A percentile compares a stretch with the other conserved stretches of the same genome.
Conservation (phyloP, 345 rosid genomes). For the Durio zibethinus region DNA sequence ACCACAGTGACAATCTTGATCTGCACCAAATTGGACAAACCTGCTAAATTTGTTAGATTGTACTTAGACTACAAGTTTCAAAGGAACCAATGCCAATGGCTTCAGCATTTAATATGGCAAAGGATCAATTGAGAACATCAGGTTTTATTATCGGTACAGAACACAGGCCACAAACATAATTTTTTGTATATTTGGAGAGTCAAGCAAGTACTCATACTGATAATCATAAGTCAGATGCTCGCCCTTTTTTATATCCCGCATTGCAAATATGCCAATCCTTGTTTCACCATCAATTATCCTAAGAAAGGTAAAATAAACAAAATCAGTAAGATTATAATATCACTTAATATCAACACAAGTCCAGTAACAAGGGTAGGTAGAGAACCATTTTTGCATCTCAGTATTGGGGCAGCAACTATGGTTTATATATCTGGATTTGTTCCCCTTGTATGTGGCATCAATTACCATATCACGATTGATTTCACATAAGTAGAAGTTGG, state of each 20-base stretch:
- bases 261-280: conserved; percentile 89
- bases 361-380: conserved; percentile 17
- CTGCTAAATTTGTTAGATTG: conserved; percentile 66
- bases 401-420: conserved; percentile 94
- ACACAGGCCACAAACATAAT: background rate
- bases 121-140: background rate
- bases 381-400: conserved; percentile 98
- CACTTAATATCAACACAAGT: conserved; percentile 11
- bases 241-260: conserved; percentile 67
- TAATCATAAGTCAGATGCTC: conserved; percentile 94
- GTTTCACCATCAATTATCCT: conserved; percentile 99
- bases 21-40: conserved; percentile 99
- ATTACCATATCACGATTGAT: conserved; percentile 91
- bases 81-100: background rate
- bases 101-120: conserved; percentile 1
- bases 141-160: background rate
- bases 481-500: conserved; percentile 89
- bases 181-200: background rate
- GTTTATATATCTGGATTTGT: conserved; percentile 92
- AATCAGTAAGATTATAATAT: conserved; percentile 13
- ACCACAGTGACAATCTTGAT: conserved; percentile 94
- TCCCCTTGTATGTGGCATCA: conserved; percentile 94
- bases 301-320: conserved; percentile 11
- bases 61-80: conserved; percentile 14
- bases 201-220: conserved; percentile 55